These are phyloP conservation scores for Alliaria petiolata DNA, from an alignment of 345 rosid species.

Conservation along the genomic window DNA sequence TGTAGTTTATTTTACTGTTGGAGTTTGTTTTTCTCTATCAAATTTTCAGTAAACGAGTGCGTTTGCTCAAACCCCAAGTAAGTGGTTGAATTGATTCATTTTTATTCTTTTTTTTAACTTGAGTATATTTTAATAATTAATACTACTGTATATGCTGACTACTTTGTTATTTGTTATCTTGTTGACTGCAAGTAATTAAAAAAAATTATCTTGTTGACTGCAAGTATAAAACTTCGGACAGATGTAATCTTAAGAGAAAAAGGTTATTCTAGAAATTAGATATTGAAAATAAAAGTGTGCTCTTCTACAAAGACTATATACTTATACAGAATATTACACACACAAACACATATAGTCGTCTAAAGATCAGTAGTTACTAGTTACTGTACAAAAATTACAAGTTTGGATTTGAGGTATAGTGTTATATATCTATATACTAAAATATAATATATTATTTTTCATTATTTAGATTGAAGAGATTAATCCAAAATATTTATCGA, in stretches of 20 bases:
- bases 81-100: constrained; percentile 8
- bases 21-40: no score
- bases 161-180: not conserved
- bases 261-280: not conserved
- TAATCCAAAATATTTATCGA: no score
- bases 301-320: no score
- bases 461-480: not conserved
- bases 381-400: not conserved
- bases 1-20: no score
- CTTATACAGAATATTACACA: not conserved
- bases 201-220: not conserved
- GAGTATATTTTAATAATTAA: not conserved
- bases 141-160: not conserved
- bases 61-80: constrained; percentile 13
- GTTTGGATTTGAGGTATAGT: not conserved
- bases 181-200: not conserved
- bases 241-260: not conserved
- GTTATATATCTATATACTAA: not conserved
- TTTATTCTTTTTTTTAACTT: constrained; percentile 12
- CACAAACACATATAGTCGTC: not conserved
- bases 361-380: not conserved
- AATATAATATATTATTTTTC: not conserved
- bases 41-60: not conserved
- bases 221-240: not conserved
- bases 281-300: not conserved